Evolutionary conservation across 768 basidiomycete genomes (phyloP).

Genomic region (Pisolithus tinctorius): DNA sequence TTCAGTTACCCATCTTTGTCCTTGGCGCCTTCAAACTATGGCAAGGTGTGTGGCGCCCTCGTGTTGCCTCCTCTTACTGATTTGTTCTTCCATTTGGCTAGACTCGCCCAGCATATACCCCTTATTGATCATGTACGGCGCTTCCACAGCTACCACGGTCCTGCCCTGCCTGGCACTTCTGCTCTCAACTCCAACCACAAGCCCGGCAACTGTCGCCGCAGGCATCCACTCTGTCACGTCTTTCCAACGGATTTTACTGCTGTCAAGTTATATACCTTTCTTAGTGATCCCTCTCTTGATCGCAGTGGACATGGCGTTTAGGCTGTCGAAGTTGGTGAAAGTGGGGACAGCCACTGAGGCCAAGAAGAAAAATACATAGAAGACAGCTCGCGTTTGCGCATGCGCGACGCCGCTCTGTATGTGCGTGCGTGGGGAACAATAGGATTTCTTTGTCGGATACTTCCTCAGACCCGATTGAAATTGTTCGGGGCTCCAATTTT

Average conservation of each 20-base stretch:
- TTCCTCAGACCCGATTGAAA: no score
- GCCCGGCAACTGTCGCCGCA: slow-evolving; percentile 22
- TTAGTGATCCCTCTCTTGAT: slow-evolving; percentile 65
- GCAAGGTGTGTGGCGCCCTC: slow-evolving; percentile 33
- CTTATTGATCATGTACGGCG: slow-evolving; percentile 65
- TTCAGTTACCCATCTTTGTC: slow-evolving; percentile 75
- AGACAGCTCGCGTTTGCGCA: no score
- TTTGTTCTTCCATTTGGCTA: slow-evolving; percentile 17
- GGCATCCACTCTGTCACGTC: slow-evolving; percentile 36
- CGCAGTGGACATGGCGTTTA: slow-evolving; percentile 61
- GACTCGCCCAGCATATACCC: slow-evolving; percentile 49
- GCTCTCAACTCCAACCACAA: slow-evolving; percentile 43
- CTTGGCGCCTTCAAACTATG: slow-evolving; percentile 58
- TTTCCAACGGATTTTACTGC: slow-evolving; percentile 49
- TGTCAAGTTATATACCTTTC: slow-evolving; percentile 73
- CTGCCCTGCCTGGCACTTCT: slow-evolving; percentile 62
- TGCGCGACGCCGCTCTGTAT: no score
- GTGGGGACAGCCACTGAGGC: slow-evolving; percentile 15
- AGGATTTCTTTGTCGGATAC: no score
- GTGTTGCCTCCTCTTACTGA: background rate
- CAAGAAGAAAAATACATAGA: slow-evolving; percentile 14
- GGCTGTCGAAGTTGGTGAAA: slow-evolving; percentile 28
- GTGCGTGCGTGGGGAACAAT: no score
- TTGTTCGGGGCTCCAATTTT: no score
- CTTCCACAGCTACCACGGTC: slow-evolving; percentile 73